Base-by-base conservation (phyloP, 2,329 filamentous ascomycete genomes). In the Fusarium mundagurra region DNA sequence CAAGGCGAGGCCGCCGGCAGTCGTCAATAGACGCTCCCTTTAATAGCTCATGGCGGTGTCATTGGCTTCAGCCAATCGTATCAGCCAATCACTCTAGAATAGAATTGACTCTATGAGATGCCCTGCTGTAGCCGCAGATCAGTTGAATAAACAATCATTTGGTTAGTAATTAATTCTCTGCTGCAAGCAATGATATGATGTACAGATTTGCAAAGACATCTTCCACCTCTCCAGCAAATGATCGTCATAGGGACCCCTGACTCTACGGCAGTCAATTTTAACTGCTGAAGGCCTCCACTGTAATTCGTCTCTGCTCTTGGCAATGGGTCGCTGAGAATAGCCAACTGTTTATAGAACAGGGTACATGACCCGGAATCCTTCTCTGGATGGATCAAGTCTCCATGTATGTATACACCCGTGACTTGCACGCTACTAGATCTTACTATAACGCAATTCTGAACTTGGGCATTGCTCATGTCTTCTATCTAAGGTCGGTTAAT, bases 161-260 rank as follows among this genome's bases (percentile, higher is more conserved):
- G 24, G 38, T 33, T n/a, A n/a, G n/a, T n/a, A n/a, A n/a, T n/a
- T 39, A 34, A 59, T 22, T 22, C 34, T 65, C 33, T 65, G 31
- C 39, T 38, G 59, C 22, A 67, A 47, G 39, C 61, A 66, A 66
- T 51, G 51, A 66, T 36, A 24, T 61, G 31, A 47, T 53, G 29
- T 50, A 22, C 27, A 44, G 48, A 61, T 31, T 36, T 45, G 24
- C 27, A 59, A 27, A n/a, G n/a, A 45, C n/a, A 47, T 27, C 22
- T 31, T 27, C 31, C 20, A 18, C 18, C 11, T 59, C 41, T 47
- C 34, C 33, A 18, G 34, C 36, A 51, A 50, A 51, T 63, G 66
- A 69, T 69, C 57, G 43, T 27, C 57, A 62, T 55, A 67, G 22
- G 33, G 31, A 69, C 64, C 64, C 66, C 57, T 69, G 66, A 45